These are phyloP conservation scores for Populus ilicifolia DNA, from an alignment of 345 rosid genomes.

Conservation along the genomic window DNA sequence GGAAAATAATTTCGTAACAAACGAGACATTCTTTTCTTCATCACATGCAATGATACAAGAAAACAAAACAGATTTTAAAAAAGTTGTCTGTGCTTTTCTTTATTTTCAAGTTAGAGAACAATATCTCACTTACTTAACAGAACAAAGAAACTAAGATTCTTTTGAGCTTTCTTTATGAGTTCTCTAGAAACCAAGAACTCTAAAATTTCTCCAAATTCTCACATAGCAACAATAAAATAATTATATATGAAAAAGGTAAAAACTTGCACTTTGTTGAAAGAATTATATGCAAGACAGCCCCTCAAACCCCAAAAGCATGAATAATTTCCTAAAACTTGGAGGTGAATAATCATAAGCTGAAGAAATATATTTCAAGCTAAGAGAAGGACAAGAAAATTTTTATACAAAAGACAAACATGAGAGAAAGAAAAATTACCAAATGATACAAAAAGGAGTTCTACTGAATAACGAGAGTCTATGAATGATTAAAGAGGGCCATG, in stretches of 20 bases:
- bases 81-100: slow-evolving; percentile 36
- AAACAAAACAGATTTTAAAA: background rate
- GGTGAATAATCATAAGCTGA: too few species aligned
- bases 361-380: too few species aligned
- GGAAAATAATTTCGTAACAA: background rate
- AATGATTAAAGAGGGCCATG: slow-evolving; percentile 5
- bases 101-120: slow-evolving; percentile 30
- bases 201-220: too few species aligned
- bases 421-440: background rate
- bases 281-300: too few species aligned
- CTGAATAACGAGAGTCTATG: background rate
- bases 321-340: too few species aligned
- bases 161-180: background rate
- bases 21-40: background rate
- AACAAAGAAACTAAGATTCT: slow-evolving; percentile 22
- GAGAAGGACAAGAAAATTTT: too few species aligned
- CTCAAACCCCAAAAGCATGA: too few species aligned
- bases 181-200: too few species aligned
- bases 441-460: background rate
- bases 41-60: background rate
- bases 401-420: too few species aligned
- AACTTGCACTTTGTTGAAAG: background rate
- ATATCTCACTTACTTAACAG: slow-evolving; percentile 2
- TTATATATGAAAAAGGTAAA: background rate
- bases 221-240: background rate